Evolutionary conservation across 768 basidiomycete genomes (phyloP), one percentile per base, ranked within the genome.

Genomic region (Calocybe cyanea): DNA sequence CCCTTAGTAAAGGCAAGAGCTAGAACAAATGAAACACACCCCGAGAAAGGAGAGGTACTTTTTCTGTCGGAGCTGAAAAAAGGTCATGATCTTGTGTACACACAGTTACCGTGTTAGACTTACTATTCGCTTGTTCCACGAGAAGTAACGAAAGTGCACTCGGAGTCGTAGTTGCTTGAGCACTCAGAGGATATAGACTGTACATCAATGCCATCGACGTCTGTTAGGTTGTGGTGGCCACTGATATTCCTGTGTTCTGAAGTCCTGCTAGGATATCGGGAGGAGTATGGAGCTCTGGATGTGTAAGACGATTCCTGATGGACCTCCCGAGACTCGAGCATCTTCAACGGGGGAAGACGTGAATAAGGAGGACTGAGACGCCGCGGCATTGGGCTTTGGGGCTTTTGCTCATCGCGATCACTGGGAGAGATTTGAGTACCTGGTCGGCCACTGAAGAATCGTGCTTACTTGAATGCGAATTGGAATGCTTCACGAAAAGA

Each of bases 401-500:
- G 7, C n/a, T 35, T 6, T 14, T 35, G 13, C n/a, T n/a, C 34
- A 35, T n/a, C n/a, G 7, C 7, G 6, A 35, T 35, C 25, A 28
- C 25, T 28, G 25, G 11, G 34, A 35, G 7, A n/a, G 14, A 18
- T 6, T 35, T 7, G 34, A 6, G 7, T 18, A 7, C 34, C 4
- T 7, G 34, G 7, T n/a, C 7, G 34, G 4, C 13, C 34, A 35
- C 17, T 14, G 14, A 35, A 5, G 14, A n/a, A 8, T 7, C n/a
- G n/a, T 17, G 21, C 25, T 21, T 47, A 55, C 54, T 46, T 36
- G 17, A 48, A n/a, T 17, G 48, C 49, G 4, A 49, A 43, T 1
- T 47, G 42, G 25, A 57, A 57, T 28, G 52, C 42, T 43, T 54
- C 52, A 3, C 48, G 52, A 23, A 57, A 57, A n/a, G 55, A 52